Base-by-base conservation (phyloP, 78 protist species). In the Trichosphaerium sp. region DNA sequence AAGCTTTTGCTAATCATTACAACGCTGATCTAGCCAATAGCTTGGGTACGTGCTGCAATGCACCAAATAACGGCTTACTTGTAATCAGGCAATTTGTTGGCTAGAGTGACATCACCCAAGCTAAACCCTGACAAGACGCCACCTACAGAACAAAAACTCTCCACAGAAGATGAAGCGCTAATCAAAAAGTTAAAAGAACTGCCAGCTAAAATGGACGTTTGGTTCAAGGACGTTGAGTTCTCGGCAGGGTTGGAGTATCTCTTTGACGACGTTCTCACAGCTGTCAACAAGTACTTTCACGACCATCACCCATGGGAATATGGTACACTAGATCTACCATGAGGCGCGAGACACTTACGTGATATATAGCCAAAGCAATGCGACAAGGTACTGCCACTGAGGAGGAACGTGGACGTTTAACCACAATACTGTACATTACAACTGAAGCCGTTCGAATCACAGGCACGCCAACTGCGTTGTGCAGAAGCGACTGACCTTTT, bases 21-120 rank as follows among this genome's bases (percentile, higher is more conserved):
- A 82, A 59, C 26, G 55, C 73, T 0, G 88, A 82, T 54, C 73
- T 82, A 3, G 88, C 88, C 0, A 74, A 70, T 41, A 60, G 73
- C 7, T 39, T 55, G 29, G 88, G 88, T 28, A n/a, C n/a, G n/a
- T n/a, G n/a, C n/a, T n/a, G n/a, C n/a, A 63, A 63, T n/a, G n/a
- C n/a, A n/a, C n/a, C n/a, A n/a, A n/a, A n/a, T n/a, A n/a, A n/a
- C n/a, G n/a, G n/a, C n/a, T n/a, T n/a, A n/a, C n/a, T n/a, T n/a
- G n/a, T n/a, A n/a, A n/a, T n/a, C n/a, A n/a, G n/a, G n/a, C n/a
- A 78, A 78, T 10, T n/a, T 78, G 2, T 35, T 78, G 6, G 55
- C 73, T 23, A 72, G 84, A 32, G 42, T 52, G 12, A 69, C 84
- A 10, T 60, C 71, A 6, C 54, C 63, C 35, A 8, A 69, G 29